Conservation (phyloP, 371 early-diverging fungal species). For the Lichtheimia ornata region DNA sequence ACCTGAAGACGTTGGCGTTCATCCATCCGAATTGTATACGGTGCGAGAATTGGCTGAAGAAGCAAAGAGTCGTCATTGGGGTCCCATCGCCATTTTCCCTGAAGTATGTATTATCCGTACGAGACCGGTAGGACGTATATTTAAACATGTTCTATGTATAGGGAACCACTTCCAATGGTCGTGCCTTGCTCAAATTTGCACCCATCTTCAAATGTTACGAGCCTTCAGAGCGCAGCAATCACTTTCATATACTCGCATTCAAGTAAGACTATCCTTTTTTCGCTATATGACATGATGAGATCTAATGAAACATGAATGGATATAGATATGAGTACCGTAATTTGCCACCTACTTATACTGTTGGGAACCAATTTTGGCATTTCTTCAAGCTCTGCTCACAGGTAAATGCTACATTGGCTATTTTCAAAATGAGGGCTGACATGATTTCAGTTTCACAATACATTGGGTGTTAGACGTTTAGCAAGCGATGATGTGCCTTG, state of each 20-base stretch:
- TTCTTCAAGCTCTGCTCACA: conserved; percentile 61
- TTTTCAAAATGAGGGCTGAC: background rate
- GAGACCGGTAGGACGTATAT: too few species aligned
- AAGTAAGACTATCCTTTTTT: conserved; percentile 53
- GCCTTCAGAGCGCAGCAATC: conserved; percentile 51
- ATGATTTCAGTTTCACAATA: conserved; percentile 55
- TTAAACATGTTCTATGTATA: conserved; percentile 6
- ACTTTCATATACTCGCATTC: conserved; percentile 66
- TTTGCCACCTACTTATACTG: conserved; percentile 69
- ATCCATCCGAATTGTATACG: conserved; percentile 27
- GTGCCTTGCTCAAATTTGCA: conserved; percentile 77
- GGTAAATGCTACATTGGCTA: conserved; percentile 28
- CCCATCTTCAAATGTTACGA: conserved; percentile 64
- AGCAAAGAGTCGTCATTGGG: conserved; percentile 44
- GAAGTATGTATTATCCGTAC: conserved; percentile 49
- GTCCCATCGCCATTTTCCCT: conserved; percentile 84
- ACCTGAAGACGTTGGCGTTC: conserved; percentile 23
- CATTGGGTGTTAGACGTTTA: conserved; percentile 57
- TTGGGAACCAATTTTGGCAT: conserved; percentile 60
- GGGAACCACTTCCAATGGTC: conserved; percentile 89
- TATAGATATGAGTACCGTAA: conserved; percentile 68
- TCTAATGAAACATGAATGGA: conserved; percentile 15
- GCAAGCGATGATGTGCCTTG: conserved; percentile 54
- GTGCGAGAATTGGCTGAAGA: conserved; percentile 54
- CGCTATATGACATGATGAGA: background rate